A percentile compares a stretch with the other conserved stretches of the same genome.
Evolutionary conservation across 225 moss, liverwort and hornwort species (phyloP).

Genomic region (Antitrichia curtipendula): DNA sequence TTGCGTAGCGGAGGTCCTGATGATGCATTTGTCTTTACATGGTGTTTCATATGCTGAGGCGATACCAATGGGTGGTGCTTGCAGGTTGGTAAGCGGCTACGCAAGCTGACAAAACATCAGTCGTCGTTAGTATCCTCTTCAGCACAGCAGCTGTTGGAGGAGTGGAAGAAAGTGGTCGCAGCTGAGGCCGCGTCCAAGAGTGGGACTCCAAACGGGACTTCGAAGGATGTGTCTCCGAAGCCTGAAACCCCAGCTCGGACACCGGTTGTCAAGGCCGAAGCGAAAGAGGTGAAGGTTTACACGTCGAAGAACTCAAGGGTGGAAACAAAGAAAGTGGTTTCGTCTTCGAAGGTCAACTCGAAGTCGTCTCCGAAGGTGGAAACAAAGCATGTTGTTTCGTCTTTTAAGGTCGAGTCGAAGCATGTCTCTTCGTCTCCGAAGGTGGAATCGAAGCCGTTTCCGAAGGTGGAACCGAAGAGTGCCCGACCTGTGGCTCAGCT

Average conservation of each 20-base stretch:
- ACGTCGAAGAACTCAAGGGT: constrained; percentile 14
- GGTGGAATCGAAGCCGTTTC: not conserved
- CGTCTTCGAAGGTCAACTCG: constrained; percentile 14
- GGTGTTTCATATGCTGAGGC: not conserved
- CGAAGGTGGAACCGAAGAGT: constrained; percentile 10
- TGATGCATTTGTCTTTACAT: not conserved
- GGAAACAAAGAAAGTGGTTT: not conserved
- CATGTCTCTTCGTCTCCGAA: not conserved
- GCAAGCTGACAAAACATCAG: constrained; percentile 74
- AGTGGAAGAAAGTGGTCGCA: constrained; percentile 78
- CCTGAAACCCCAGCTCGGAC: constrained; percentile 17
- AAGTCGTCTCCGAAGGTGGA: constrained; percentile 6
- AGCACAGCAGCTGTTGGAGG: constrained; percentile 60
- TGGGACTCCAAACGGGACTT: constrained; percentile 35
- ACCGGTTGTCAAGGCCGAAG: constrained; percentile 2
- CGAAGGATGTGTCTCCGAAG: constrained; percentile 15
- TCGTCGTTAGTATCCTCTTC: constrained; percentile 40
- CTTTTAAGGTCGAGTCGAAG: constrained; percentile 20
- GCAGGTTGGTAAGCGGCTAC: constrained; percentile 85
- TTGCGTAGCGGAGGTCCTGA: not conserved
- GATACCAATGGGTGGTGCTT: not conserved
- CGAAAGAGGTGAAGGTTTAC: constrained; percentile 26
- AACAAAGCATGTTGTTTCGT: not conserved
- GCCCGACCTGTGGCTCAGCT: not conserved
- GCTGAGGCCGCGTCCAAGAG: constrained; percentile 56